phyloP scores from a whole-genome alignment of 1,284 basidiomycete species.

The Ustilago nuda region DNA sequence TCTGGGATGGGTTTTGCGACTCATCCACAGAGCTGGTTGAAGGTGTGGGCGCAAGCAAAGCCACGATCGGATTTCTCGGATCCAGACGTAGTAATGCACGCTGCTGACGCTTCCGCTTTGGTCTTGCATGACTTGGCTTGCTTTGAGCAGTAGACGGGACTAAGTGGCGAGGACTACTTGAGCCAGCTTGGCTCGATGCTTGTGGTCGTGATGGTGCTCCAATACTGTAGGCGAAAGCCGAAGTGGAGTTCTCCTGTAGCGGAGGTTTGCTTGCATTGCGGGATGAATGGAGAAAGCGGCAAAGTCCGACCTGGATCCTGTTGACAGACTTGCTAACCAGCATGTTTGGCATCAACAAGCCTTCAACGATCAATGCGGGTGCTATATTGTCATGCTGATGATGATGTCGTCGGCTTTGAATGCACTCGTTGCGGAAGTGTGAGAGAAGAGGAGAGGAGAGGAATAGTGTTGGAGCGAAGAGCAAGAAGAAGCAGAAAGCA shows the following conservation, averaged over 20 bases:
- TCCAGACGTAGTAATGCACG: slow-evolving; percentile 23
- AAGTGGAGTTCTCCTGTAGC: neutral
- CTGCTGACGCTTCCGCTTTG: slow-evolving; percentile 9
- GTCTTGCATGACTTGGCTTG: neutral
- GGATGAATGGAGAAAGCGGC: slow-evolving; percentile 8
- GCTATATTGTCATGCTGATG: neutral
- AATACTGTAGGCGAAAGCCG: neutral
- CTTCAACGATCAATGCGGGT: neutral
- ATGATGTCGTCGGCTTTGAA: neutral
- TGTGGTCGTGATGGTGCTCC: neutral
- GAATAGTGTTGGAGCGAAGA: neutral
- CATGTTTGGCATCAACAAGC: neutral
- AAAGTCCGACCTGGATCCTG: neutral
- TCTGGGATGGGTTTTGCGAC: neutral
- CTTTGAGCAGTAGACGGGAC: neutral
- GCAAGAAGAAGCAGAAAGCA: neutral
- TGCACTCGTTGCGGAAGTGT: neutral
- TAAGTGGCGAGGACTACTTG: neutral
- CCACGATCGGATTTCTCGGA: slow-evolving; percentile 15
- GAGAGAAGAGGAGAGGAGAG: neutral
- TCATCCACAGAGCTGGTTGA: neutral
- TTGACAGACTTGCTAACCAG: neutral
- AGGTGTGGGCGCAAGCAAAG: slow-evolving; percentile 10
- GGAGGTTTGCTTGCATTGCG: neutral
- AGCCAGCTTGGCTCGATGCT: neutral